Evolutionary conservation across 768 basidiomycete genomes (phyloP).

Genomic region (Suillus spraguei): DNA sequence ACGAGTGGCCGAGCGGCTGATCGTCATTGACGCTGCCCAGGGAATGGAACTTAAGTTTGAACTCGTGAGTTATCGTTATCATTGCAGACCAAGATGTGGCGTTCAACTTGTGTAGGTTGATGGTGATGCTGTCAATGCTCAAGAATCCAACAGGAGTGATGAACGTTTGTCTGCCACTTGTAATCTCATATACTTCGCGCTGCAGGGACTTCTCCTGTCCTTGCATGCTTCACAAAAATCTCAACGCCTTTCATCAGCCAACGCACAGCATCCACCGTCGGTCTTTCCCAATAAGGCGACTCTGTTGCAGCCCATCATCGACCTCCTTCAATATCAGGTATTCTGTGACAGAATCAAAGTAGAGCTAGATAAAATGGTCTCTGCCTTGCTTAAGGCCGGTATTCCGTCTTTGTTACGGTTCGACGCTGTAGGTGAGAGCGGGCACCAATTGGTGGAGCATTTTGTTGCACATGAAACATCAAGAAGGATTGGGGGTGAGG

Average conservation of each 20-base stretch:
- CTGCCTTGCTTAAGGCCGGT: constrained; percentile 53
- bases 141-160: constrained; percentile 16
- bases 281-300: constrained; percentile 37
- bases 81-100: constrained; percentile 25
- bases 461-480: constrained; percentile 43
- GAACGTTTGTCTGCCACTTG: constrained; percentile 43
- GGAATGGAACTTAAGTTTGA: constrained; percentile 71
- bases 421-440: constrained; percentile 67
- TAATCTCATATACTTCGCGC: constrained; percentile 66
- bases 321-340: constrained; percentile 76
- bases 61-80: constrained; percentile 52
- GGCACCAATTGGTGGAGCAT: constrained; percentile 53
- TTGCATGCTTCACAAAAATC: constrained; percentile 54
- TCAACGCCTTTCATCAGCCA: constrained; percentile 36
- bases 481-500: constrained; percentile 67
- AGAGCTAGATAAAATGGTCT: constrained; percentile 55
- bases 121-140: constrained; percentile 22
- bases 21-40: constrained; percentile 77
- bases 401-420: constrained; percentile 60
- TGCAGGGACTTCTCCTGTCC: constrained; percentile 67
- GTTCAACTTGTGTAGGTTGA: constrained; percentile 35
- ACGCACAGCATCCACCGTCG: constrained; percentile 23
- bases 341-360: constrained; percentile 65
- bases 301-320: constrained; percentile 74
- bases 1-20: constrained; percentile 75